Conservation (phyloP, 2,329 filamentous ascomycete genomes). For the Microsporum ferrugineum region DNA sequence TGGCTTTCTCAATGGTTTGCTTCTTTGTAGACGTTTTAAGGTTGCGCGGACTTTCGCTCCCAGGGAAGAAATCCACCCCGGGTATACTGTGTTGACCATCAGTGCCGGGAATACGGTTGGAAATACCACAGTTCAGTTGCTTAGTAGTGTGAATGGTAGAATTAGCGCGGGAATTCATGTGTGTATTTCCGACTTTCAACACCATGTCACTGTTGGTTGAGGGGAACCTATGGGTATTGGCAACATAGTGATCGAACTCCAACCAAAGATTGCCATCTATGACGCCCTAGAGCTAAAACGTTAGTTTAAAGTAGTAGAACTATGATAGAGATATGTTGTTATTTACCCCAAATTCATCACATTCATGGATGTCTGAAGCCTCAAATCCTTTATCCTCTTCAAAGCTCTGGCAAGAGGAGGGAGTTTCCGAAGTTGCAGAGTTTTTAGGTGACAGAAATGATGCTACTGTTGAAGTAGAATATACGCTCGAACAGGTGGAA, state of each 20-base stretch:
- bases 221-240: neutral
- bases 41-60: neutral
- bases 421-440: neutral
- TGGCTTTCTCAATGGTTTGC: neutral
- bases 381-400: neutral
- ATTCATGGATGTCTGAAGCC: neutral
- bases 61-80: neutral
- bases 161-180: neutral
- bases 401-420: neutral
- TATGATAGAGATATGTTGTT: neutral
- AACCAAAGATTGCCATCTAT: neutral
- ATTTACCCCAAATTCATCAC: neutral
- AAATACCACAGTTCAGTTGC: neutral
- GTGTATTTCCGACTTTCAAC: neutral
- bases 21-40: neutral
- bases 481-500: neutral
- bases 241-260: neutral
- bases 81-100: neutral
- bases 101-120: neutral
- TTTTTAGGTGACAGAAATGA: neutral
- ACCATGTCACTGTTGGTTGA: neutral
- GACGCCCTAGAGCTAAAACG: neutral
- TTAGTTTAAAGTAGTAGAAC: neutral
- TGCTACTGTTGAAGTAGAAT: neutral
- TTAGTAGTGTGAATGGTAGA: neutral